A percentile compares a stretch with the other conserved stretches of the same genome.
phyloP scores from a whole-genome alignment of 768 basidiomycete species.

The Lactarius sp. region DNA sequence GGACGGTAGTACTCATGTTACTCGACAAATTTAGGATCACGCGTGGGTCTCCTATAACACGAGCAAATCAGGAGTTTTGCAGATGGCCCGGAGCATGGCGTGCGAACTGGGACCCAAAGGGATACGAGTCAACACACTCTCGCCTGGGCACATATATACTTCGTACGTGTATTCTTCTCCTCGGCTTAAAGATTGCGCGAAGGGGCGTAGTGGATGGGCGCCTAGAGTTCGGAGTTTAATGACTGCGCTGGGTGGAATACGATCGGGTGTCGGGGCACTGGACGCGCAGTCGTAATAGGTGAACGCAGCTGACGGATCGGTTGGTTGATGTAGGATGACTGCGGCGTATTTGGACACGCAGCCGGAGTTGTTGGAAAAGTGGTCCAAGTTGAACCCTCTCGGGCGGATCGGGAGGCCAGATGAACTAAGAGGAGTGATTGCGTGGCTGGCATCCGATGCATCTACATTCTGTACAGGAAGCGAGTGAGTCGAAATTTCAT shows the following conservation, averaged over 20 bases:
- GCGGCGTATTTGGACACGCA: conserved; percentile 62
- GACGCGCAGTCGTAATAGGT: conserved; percentile 3
- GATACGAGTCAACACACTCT: conserved; percentile 72
- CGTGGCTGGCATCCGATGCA: conserved; percentile 72
- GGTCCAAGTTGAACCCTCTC: conserved; percentile 66
- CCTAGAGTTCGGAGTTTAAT: neutral
- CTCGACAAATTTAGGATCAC: conserved; percentile 46
- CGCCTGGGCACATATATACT: conserved; percentile 74
- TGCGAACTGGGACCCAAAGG: conserved; percentile 63
- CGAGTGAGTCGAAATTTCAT: conserved; percentile 52
- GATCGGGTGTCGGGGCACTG: neutral
- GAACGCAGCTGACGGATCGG: conserved; percentile 3
- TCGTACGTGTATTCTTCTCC: conserved; percentile 9
- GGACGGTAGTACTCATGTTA: neutral
- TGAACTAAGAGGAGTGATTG: conserved; percentile 64
- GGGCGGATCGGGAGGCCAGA: conserved; percentile 67
- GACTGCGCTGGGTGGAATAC: conserved; percentile 10
- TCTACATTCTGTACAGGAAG: conserved; percentile 77
- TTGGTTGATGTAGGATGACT: conserved; percentile 52
- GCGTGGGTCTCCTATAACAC: conserved; percentile 74
- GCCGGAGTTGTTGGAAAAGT: conserved; percentile 57
- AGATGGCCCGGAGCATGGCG: conserved; percentile 80
- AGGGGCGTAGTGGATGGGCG: neutral
- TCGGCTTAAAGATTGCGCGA: neutral
- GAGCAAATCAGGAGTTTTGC: conserved; percentile 72